phyloP scores from a whole-genome alignment of 192 early-diverging fungal species.

The Entomortierella lignicola region DNA sequence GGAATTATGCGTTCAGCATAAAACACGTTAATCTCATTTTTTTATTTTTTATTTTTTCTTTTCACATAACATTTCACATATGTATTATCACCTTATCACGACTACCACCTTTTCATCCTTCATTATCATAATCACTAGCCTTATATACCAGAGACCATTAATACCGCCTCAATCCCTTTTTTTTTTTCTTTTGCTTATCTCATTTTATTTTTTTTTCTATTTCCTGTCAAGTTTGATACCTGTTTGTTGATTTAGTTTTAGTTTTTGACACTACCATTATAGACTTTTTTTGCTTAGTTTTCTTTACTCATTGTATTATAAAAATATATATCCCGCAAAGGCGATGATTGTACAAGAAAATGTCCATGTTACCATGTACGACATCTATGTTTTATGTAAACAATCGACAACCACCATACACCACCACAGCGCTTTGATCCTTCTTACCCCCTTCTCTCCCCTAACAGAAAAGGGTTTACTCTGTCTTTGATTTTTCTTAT shows the following conservation, averaged over 20 bases:
- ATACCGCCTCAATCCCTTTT: not conserved
- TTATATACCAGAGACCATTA: not conserved
- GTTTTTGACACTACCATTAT: not conserved
- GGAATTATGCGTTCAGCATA: conserved; percentile 48
- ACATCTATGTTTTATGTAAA: no score
- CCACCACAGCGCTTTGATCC: no score
- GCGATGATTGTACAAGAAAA: no score
- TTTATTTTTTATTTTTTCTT: not conserved
- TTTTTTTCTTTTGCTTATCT: not conserved
- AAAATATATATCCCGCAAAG: not conserved
- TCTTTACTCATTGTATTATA: not conserved
- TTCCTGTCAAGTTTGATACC: no score
- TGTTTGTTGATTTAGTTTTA: not conserved
- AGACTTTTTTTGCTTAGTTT: conserved; percentile 1
- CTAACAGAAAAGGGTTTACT: no score
- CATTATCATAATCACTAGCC: not conserved
- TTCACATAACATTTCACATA: not conserved
- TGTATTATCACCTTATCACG: not conserved
- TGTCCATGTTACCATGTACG: no score
- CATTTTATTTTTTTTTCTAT: not conserved
- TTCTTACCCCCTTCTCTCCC: no score
- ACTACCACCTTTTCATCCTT: not conserved
- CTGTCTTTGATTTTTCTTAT: no score
- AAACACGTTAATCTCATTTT: not conserved
- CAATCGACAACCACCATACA: no score